Percentiles rank a stretch among this genome's conserved stretches.
Conservation (phyloP, 768 basidiomycete species). For the Hypholoma sublateritium region DNA sequence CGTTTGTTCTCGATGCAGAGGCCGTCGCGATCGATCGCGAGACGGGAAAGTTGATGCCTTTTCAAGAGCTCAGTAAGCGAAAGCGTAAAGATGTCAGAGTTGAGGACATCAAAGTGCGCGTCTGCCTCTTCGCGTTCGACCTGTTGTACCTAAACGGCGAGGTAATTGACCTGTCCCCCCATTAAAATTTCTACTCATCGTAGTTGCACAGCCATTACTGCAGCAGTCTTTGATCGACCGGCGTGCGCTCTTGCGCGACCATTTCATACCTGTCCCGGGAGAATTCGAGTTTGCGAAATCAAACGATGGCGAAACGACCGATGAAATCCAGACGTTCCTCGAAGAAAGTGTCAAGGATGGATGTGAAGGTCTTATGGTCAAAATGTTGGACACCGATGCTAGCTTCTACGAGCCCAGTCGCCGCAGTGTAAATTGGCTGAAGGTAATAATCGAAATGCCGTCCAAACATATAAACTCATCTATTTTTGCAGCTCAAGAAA, state of each 20-base stretch:
- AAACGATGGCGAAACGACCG: constrained; percentile 84
- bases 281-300: constrained; percentile 95
- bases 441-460: constrained; percentile 49
- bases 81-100: constrained; percentile 98
- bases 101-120: constrained; percentile 95
- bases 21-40: constrained; percentile 92
- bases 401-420: constrained; percentile 96
- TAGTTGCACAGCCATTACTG: constrained; percentile 67
- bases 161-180: constrained; percentile 44
- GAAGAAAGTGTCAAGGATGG: constrained; percentile 98
- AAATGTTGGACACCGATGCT: constrained; percentile 91
- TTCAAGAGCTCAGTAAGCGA: constrained; percentile 93
- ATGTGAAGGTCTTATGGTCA: constrained; percentile 99
- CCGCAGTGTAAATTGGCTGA: constrained; percentile 96
- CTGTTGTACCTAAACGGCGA: constrained; percentile 96
- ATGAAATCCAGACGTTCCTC: constrained; percentile 92
- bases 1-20: constrained; percentile 95
- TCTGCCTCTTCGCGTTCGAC: constrained; percentile 96
- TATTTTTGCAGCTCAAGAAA: constrained; percentile 80
- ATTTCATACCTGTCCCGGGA: constrained; percentile 80
- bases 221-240: constrained; percentile 74
- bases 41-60: constrained; percentile 88
- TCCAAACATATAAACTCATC: not conserved
- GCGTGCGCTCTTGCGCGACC: constrained; percentile 69
- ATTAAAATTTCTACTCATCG: not conserved